Evolutionary conservation across 345 rosid genomes (phyloP), one percentile per base, ranked within the genome.

Genomic region (Gossypium bickii): DNA sequence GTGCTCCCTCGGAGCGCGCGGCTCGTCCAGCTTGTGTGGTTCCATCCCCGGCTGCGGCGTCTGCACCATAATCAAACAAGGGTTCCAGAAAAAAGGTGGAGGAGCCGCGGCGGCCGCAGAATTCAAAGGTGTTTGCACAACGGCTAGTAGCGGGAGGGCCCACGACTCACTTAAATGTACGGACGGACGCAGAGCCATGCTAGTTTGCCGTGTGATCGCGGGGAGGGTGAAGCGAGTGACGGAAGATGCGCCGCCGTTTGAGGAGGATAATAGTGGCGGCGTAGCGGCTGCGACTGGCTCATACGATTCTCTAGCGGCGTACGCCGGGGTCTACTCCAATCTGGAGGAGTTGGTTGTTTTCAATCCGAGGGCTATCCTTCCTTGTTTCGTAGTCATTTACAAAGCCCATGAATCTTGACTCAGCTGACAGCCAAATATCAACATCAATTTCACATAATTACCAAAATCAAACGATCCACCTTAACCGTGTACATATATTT

Each of bases 91-190:
- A 51, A 86, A 80, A 74, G 71, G 82, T 60, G 82, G 60, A 41
- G 81, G 60, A 29, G 55, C 15, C 51, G 62, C 48, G 12, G 24
- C 45, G 0, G 44, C 48, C 9, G 63, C 63, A 52, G 77, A 71
- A 0, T 15, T 41, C 70, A 81, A 79, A 13, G 97, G 93, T 0
- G 82, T 94, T 5, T 63, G 87, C 72, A 94, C 98, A 63, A 94
- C 90, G 69, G 98, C 98, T n/a, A 93, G 97, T 53, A 95, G 99
- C 71, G 97, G 99, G 6, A 85, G 95, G 86, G 98, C 98, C 61
- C 98, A 95, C 74, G 98, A 95, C 66, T 89, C 87, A 3, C 70
- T 91, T 60, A 57, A 17, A 24, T 82, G 89, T 79, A 81, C 80
- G 55, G 93, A 86, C n/a, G 91, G 84, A 9, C 83, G 90, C 15